Evolutionary conservation across 257 asterid genomes (phyloP).

Genomic region (Linderniella brevidens): DNA sequence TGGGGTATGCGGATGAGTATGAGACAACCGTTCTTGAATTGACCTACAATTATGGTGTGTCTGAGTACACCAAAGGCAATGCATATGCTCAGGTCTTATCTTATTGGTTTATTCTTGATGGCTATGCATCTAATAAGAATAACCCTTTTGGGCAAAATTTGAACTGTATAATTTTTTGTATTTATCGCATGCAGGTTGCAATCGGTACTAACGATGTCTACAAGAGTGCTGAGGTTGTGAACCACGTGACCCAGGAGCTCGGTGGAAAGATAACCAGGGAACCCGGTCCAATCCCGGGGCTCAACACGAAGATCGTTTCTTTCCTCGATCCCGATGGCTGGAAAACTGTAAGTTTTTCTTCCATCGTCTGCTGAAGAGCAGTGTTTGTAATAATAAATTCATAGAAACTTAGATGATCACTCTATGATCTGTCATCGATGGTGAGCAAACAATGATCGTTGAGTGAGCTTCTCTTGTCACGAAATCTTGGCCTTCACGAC

Average conservation of each 20-base stretch:
- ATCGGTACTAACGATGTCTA: slow-evolving; percentile 76
- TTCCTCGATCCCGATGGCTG: slow-evolving; percentile 98
- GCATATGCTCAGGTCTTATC: slow-evolving; percentile 88
- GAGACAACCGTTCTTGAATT: slow-evolving; percentile 78
- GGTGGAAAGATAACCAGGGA: slow-evolving; percentile 91
- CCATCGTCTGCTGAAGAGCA: too few species aligned
- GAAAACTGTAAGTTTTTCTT: slow-evolving; percentile 86
- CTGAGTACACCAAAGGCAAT: slow-evolving; percentile 91
- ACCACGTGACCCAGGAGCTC: slow-evolving; percentile 57
- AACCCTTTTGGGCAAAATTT: not conserved
- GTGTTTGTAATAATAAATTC: too few species aligned
- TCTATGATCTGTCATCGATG: too few species aligned
- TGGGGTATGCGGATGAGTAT: slow-evolving; percentile 84
- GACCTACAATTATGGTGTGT: slow-evolving; percentile 89
- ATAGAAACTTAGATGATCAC: too few species aligned
- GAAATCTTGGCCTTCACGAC: too few species aligned
- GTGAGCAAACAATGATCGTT: too few species aligned
- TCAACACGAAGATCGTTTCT: slow-evolving; percentile 79
- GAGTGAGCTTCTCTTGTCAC: too few species aligned
- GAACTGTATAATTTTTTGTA: too few species aligned
- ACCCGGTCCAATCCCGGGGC: slow-evolving; percentile 83
- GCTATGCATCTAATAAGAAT: not conserved
- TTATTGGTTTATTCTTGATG: slow-evolving; percentile 3
- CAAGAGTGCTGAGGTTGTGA: slow-evolving; percentile 85
- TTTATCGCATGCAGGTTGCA: slow-evolving; percentile 37